phyloP scores from a whole-genome alignment of 768 basidiomycete species.

The Boletellus ananiceps region DNA sequence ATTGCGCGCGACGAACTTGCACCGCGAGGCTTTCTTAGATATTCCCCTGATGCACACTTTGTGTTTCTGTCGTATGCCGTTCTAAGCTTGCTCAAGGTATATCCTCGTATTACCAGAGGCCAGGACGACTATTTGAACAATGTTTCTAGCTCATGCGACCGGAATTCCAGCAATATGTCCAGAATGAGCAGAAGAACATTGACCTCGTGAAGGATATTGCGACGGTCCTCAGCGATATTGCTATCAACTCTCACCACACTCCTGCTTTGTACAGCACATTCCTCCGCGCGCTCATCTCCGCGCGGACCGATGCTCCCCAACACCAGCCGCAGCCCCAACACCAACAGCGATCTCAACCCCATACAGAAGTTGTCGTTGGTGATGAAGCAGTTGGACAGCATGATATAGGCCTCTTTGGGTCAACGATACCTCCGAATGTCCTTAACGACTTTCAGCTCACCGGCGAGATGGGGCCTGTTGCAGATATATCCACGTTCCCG shows the following conservation, averaged over 20 bases:
- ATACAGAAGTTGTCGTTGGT: conserved; percentile 15
- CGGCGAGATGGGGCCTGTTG: conserved; percentile 81
- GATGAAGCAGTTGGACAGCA: conserved; percentile 19
- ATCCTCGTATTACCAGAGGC: conserved; percentile 7
- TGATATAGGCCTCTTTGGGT: conserved; percentile 29
- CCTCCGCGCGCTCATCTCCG: conserved; percentile 70
- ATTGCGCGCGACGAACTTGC: conserved; percentile 77
- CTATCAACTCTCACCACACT: conserved; percentile 79
- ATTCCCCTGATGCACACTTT: conserved; percentile 86
- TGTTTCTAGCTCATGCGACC: conserved; percentile 69
- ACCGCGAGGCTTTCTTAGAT: conserved; percentile 71
- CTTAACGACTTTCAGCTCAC: conserved; percentile 62
- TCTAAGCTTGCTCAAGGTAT: conserved; percentile 84
- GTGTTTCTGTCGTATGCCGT: conserved; percentile 93
- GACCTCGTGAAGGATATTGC: conserved; percentile 76
- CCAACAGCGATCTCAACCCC: conserved; percentile 16
- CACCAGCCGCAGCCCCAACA: conserved; percentile 18
- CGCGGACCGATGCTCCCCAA: conserved; percentile 34
- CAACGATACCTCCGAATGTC: conserved; percentile 19
- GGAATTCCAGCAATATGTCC: conserved; percentile 73
- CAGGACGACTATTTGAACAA: conserved; percentile 9
- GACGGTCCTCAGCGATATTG: conserved; percentile 68
- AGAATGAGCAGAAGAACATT: conserved; percentile 68
- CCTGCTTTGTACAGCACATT: conserved; percentile 87
- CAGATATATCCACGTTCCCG: conserved; percentile 79